Conservation (phyloP, 129 eudicot genomes). For the Ambrosia artemisiifolia region DNA sequence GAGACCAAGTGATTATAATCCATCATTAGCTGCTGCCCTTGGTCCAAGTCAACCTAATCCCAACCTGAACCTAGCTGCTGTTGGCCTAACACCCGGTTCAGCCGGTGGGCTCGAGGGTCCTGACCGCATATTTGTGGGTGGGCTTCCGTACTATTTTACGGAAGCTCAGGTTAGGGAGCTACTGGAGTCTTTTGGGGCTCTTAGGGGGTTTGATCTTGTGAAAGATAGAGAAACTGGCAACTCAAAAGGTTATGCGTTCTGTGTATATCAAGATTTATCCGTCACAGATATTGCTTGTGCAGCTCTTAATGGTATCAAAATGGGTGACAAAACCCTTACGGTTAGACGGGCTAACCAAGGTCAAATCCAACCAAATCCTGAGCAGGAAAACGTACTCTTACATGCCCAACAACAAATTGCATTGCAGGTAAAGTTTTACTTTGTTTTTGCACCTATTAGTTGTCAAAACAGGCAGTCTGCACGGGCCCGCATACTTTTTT, state of each 20-base stretch:
- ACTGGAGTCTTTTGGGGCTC: slow-evolving; percentile 86
- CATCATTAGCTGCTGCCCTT: slow-evolving; percentile 91
- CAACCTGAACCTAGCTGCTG: slow-evolving; percentile 83
- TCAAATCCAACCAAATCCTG: slow-evolving; percentile 82
- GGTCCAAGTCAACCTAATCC: slow-evolving; percentile 99
- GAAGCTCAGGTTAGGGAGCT: slow-evolving; percentile 89
- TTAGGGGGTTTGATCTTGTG: slow-evolving; percentile 91
- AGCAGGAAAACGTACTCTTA: slow-evolving; percentile 80
- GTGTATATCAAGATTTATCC: slow-evolving; percentile 90
- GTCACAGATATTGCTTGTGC: slow-evolving; percentile 98
- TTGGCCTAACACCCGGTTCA: slow-evolving; percentile 91
- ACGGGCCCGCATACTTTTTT: background rate
- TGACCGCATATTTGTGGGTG: slow-evolving; percentile 98
- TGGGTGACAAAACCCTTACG: slow-evolving; percentile 98
- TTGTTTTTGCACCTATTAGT: background rate
- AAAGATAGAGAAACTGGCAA: slow-evolving; percentile 98
- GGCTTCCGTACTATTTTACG: slow-evolving; percentile 92
- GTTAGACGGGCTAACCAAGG: slow-evolving; percentile 98
- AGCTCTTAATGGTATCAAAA: slow-evolving; percentile 92
- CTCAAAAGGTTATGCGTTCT: slow-evolving; percentile 98
- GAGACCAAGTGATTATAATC: slow-evolving; percentile 96
- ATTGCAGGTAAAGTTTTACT: slow-evolving; percentile 56
- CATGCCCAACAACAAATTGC: slow-evolving; percentile 99
- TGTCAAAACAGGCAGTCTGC: background rate
- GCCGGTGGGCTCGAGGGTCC: slow-evolving; percentile 99